Evolutionary conservation across 768 basidiomycete genomes (phyloP), one percentile per base, ranked within the genome.

Genomic region (Phlebiopsis gigantea): DNA sequence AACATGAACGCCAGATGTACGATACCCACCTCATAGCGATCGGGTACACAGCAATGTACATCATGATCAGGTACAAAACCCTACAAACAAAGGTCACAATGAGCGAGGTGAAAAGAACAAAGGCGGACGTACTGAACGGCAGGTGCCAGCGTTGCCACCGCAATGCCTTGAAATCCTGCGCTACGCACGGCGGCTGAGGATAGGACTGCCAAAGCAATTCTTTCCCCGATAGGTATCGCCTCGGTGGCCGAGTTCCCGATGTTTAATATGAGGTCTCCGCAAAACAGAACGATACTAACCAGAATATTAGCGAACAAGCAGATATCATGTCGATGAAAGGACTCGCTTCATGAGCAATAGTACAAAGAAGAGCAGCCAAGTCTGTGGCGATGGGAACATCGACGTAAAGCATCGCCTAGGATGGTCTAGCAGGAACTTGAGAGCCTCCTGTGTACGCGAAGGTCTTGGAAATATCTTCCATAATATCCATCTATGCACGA

Each of bases 341-440:
- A 57, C 84, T 51, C 64, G 93, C 93, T 83, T 92, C 39, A 96
- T 72, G 0, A 74, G 61, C 4, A 89, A 39, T 19, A 97, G 76
- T 21, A 95, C 68, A 0, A 81, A 79, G 1, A 92, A 60, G 5
- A 97, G 80, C 62, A 96, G 90, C 91, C 93, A 93, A 1, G 94
- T 97, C 67, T 97, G 94, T 64, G 93, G 91, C 0, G 91, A 85
- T 0, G 93, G 93, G 62, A 96, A 96, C 8, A 96, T 79, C 67
- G 93, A 90, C 14, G 93, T 82, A 65, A 89, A 95, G 70, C 93
- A 95, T 61, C 91, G 82, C 12, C 96, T 83, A 14, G 96, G 96
- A 67, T 98, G 96, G 64, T 98, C 93, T 6, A 99, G 79, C 5
- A 99, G 81, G 68, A 98, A 99, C 55, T 85, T 86, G 1, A 97